Base-by-base conservation (phyloP, 1,284 basidiomycete species). In the Cutaneotrichosporon sp. region DNA sequence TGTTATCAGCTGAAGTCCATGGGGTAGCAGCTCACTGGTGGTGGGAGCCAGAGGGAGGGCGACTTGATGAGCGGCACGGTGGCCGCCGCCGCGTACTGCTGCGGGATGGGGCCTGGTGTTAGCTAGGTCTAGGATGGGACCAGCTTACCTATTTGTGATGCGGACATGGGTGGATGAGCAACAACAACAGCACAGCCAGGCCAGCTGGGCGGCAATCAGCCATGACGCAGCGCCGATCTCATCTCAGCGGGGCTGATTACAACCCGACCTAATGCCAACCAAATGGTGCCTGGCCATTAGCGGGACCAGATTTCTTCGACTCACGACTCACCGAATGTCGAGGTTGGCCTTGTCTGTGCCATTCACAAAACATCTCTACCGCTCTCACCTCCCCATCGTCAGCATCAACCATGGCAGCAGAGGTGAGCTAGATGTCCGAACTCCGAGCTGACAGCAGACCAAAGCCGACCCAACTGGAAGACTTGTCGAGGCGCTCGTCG, bases 61-160 rank as follows among this genome's bases (percentile, higher is more conserved):
- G 91, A 92, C 78, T 94, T 91, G 79, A 97, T 95, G 54, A 95
- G 81, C 1, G 93, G 92, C 2, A 92, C 86, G 53, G 84, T 84
- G 1, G 86, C 83, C 4, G 87, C 88, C 2, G 89, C 85, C 0
- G 87, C 84, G 75, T 94, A 93, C 70, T 91, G 91, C 46, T 81
- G 74, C 0, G 76, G 75, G 22, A 76, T 72, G 6, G 74, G 73
- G 9, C 74, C 77, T 79, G 55, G n/a, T 24, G 33, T 66, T 54
- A 69, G 62, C 22, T 43, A 54, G 2, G 0, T 36, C 13, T n/a
- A n/a, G n/a, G 13, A 3, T 29, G 10, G 2, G 16, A 4, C 3
- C n/a, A 18, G 27, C 63, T 53, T 24, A 67, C 70, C 62, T 24
- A 67, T 67, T 42, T 68, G 65, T 29, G 65, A 59, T 42, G 59